A percentile compares a stretch with the other conserved stretches of the same genome.
These are phyloP conservation scores for Martiniozyma abietophila DNA, from an alignment of 805 yeast species.

Conservation along the genomic window DNA sequence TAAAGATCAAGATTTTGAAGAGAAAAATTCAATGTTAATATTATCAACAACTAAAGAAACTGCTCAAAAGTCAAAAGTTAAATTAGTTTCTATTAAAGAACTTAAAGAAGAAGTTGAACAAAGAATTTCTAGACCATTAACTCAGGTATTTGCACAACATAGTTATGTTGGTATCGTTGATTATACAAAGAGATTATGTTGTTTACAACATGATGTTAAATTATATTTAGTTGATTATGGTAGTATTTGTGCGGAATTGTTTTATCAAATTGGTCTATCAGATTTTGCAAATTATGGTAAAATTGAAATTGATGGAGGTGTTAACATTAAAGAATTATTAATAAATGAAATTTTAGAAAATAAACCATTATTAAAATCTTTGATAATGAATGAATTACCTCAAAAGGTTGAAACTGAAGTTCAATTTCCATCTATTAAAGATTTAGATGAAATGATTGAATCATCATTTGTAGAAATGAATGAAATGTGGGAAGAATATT, in stretches of 20 bases:
- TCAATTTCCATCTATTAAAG: not conserved
- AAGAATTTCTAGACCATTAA: conserved; percentile 41
- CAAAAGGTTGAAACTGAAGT: too few relatives aligned
- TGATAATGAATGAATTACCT: conserved; percentile 7
- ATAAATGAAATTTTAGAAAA: conserved; percentile 26
- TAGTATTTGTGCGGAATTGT: conserved; percentile 53
- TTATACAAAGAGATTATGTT: conserved; percentile 53
- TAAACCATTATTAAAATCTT: conserved; percentile 7
- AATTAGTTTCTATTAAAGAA: conserved; percentile 27
- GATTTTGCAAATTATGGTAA: conserved; percentile 79
- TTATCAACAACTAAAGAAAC: conserved; percentile 3
- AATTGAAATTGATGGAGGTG: conserved; percentile 28
- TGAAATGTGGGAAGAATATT: conserved; percentile 79
- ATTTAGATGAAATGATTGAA: conserved; percentile 10
- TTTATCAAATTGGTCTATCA: conserved; percentile 70
- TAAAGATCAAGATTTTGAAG: not conserved
- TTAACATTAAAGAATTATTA: conserved; percentile 31
- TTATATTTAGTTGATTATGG: conserved; percentile 77
- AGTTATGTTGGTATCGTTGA: conserved; percentile 82
- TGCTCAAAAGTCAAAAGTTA: conserved; percentile 7
- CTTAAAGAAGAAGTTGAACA: conserved; percentile 44
- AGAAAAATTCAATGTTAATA: not conserved
- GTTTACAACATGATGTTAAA: conserved; percentile 78
- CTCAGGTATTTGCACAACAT: conserved; percentile 59
- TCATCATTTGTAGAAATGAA: conserved; percentile 34